A percentile compares a stretch with the other conserved stretches of the same genome.
Evolutionary conservation across 495 filamentous ascomycete genomes (phyloP).

Genomic region (Hypoxylon trugodes): DNA sequence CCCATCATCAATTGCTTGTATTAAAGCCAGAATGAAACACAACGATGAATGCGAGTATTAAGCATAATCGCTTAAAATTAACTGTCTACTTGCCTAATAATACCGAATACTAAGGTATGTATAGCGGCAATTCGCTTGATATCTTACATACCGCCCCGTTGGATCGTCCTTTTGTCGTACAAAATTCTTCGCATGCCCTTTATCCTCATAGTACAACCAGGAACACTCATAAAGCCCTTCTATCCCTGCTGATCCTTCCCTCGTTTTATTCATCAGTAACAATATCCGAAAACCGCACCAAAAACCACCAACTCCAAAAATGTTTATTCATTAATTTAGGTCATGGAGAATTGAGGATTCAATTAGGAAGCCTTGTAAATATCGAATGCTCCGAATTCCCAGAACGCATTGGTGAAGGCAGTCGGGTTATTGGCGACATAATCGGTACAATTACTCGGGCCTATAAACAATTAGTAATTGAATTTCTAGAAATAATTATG

Average conservation of each 20-base stretch:
- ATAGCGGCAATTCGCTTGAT: neutral
- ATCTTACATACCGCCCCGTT: neutral
- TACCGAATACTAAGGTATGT: neutral
- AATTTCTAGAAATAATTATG: neutral
- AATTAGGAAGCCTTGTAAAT: slow-evolving; percentile 60
- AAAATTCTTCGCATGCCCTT: neutral
- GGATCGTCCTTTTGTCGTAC: neutral
- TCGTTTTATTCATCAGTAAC: neutral
- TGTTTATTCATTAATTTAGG: slow-evolving; percentile 10
- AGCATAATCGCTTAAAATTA: neutral
- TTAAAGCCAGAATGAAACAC: neutral
- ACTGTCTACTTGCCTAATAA: neutral
- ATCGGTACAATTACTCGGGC: slow-evolving; percentile 63
- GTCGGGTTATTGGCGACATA: slow-evolving; percentile 69
- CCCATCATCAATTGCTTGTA: slow-evolving; percentile 14
- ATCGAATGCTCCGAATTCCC: slow-evolving; percentile 70
- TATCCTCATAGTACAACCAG: neutral
- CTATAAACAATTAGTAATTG: slow-evolving; percentile 44
- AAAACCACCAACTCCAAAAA: slow-evolving; percentile 31
- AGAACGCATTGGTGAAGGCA: slow-evolving; percentile 70
- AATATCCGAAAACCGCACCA: neutral
- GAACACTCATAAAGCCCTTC: neutral
- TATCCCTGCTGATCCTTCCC: neutral
- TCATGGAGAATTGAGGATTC: neutral
- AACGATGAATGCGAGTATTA: neutral